phyloP scores from a whole-genome alignment of 495 filamentous ascomycete genomes.

The Tuber microsphaerosporum region DNA sequence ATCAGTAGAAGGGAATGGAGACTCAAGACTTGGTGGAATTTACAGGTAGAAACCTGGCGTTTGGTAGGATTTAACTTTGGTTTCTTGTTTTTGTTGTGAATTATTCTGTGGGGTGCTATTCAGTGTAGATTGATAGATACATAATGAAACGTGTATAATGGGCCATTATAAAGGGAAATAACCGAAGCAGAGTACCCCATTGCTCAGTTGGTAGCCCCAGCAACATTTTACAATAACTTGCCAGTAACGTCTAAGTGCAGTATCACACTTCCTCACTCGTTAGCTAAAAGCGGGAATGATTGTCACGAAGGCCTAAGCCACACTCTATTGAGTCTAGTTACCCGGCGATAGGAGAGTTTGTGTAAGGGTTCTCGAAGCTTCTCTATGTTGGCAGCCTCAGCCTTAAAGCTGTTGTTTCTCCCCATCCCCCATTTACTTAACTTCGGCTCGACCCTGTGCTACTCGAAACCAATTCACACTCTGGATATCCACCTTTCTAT shows the following conservation, averaged over 20 bases:
- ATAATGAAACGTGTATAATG: not conserved
- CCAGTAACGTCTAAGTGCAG: not conserved
- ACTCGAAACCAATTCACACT: conserved; percentile 2
- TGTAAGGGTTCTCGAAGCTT: conserved; percentile 24
- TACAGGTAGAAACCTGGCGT: not conserved
- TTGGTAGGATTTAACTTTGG: not conserved
- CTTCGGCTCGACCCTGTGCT: not conserved
- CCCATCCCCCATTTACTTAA: not conserved
- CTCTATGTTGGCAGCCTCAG: conserved; percentile 2
- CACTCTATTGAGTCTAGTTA: not conserved
- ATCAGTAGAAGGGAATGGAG: conserved; percentile 49
- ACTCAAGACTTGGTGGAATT: not conserved
- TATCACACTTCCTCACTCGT: not conserved
- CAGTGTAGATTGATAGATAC: not conserved
- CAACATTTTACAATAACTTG: not conserved
- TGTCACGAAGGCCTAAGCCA: not conserved
- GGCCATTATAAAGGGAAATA: not conserved
- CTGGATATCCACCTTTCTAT: not conserved
- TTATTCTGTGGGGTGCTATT: not conserved
- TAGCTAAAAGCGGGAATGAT: not conserved
- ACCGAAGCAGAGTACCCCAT: not conserved
- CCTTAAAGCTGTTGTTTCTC: not conserved
- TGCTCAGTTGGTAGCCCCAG: not conserved
- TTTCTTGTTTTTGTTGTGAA: not conserved
- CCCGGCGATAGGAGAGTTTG: not conserved